Base-by-base conservation (phyloP, 2,329 filamentous ascomycete genomes). In the Fusarium compactum region DNA sequence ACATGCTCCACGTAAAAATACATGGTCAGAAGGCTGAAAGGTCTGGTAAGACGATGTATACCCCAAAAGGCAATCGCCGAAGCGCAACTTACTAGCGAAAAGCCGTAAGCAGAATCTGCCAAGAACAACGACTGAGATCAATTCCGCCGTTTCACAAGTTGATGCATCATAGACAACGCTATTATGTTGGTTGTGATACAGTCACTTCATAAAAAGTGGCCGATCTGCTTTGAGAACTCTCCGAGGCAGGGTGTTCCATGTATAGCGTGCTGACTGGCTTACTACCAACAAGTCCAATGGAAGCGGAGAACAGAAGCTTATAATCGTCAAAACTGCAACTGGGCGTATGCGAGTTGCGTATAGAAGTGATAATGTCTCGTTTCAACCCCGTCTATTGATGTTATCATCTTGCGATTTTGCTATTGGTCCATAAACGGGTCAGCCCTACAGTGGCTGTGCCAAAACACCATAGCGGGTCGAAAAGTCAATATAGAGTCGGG, bases 381-480 rank as follows among this genome's bases (percentile, higher is more conserved):
- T 48, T 53, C 15, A 43, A 16, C n/a, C n/a, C 24, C n/a, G 5
- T 59, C 14, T 54, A 54, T 62, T 25, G 29, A 45, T 34, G n/a
- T n/a, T 38, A n/a, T 16, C 14, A 16, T 47, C 15, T 52, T 18
- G 20, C 6, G 24, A 2, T 32, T 32, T 24, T 40, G 43, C n/a
- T n/a, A 48, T 67, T 60, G 55, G 52, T 45, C 24, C 25, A 24
- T 15, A 44, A 41, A 45, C 44, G 40, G 34, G 58, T 68, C 67
- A 70, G 67, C 67, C 67, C 68, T 70, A 70, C 43, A 45, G 62
- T 70, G 58, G 67, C 58, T 63, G 44, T 54, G 67, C 47, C 50
- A 27, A 18, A 51, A 46, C 32, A 30, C 55, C 38, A 38, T 47
- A 44, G 30, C 27, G 47, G 15, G 46, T 52, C 32, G n/a, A 62